These are phyloP conservation scores for Lactarius sanguifluus DNA, from an alignment of 768 basidiomycete genomes.

Conservation along the genomic window DNA sequence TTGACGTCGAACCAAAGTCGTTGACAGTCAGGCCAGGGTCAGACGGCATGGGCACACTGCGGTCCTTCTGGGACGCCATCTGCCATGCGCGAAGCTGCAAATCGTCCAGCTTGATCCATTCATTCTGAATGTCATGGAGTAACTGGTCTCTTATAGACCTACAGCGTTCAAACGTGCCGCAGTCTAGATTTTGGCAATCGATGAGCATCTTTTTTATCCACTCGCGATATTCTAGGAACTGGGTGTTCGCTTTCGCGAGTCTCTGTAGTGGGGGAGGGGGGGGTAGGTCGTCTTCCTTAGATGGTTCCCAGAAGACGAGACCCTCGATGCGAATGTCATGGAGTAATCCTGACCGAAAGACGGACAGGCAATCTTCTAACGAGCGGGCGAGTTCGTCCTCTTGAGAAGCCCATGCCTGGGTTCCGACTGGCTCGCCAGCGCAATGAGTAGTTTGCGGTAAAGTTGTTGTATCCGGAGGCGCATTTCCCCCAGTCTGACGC, in stretches of 20 bases:
- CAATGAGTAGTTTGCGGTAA: too few species aligned
- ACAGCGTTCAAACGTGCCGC: not conserved
- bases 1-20: too few species aligned
- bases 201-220: not conserved
- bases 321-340: not conserved
- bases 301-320: not conserved
- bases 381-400: not conserved
- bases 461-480: too few species aligned
- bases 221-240: not conserved
- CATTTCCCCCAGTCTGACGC: too few species aligned
- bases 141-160: not conserved
- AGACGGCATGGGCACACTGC: not conserved
- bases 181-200: not conserved
- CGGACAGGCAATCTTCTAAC: not conserved
- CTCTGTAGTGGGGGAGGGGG: not conserved
- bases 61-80: not conserved
- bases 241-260: not conserved
- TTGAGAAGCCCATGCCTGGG: not conserved
- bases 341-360: not conserved
- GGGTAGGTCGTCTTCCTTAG: not conserved
- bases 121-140: not conserved
- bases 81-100: not conserved
- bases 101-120: not conserved
- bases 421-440: too few species aligned
- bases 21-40: not conserved